A percentile compares a stretch with the other conserved stretches of the same genome.
These are phyloP conservation scores for Vicia villosa DNA, from an alignment of 306 rosid genomes.

Conservation along the genomic window DNA sequence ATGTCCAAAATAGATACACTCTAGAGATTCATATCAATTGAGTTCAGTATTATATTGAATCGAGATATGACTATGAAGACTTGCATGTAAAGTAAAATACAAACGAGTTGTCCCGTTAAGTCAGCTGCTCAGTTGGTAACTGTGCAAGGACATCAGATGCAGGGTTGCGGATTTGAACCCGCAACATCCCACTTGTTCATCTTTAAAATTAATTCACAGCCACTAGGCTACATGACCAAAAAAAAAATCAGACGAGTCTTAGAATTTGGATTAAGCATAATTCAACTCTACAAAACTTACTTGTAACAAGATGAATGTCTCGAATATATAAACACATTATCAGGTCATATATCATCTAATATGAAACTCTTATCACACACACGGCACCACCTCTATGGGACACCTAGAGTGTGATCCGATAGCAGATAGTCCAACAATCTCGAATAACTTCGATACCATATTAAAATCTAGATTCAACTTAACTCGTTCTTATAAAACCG, in stretches of 20 bases:
- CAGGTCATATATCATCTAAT: not conserved
- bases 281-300: not conserved
- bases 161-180: no score
- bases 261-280: not conserved
- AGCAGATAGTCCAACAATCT: not conserved
- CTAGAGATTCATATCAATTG: not conserved
- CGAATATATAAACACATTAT: not conserved
- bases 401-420: not conserved
- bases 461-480: not conserved
- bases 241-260: not conserved
- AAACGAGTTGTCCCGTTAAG: no score
- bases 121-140: no score
- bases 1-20: not conserved
- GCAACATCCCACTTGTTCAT: no score
- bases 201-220: no score
- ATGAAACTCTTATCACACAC: not conserved
- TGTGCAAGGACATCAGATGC: no score
- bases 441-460: not conserved
- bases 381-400: not conserved
- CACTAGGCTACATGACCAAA: no score
- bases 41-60: not conserved
- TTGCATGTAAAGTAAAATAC: not conserved
- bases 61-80: not conserved
- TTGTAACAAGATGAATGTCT: not conserved
- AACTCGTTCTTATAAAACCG: not conserved